phyloP scores from a whole-genome alignment of 257 asterid genomes.

The Capsicum chinense region DNA sequence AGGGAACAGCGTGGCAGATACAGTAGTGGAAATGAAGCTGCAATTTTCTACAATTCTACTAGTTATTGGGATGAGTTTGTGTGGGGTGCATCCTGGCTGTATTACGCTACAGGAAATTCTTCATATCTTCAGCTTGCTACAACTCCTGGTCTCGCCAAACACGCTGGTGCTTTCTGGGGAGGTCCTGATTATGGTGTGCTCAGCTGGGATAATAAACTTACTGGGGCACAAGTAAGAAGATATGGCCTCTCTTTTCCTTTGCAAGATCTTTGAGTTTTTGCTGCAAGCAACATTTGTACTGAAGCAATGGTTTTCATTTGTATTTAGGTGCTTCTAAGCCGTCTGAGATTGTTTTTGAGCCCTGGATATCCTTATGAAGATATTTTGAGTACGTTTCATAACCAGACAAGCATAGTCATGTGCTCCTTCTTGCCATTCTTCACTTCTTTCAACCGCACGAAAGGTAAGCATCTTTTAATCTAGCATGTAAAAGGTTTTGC shows the following conservation, averaged over 20 bases:
- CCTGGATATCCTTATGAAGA: slow-evolving; percentile 99
- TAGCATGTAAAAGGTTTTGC: not conserved
- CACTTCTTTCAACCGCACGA: slow-evolving; percentile 84
- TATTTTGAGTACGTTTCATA: slow-evolving; percentile 80
- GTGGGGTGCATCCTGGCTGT: slow-evolving; percentile 97
- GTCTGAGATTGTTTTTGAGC: slow-evolving; percentile 82
- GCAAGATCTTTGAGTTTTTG: not conserved
- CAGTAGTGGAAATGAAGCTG: slow-evolving; percentile 69
- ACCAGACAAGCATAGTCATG: slow-evolving; percentile 93
- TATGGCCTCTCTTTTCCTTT: not conserved
- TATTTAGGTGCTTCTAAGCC: slow-evolving; percentile 83
- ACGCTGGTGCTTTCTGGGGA: slow-evolving; percentile 97
- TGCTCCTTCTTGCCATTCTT: slow-evolving; percentile 88
- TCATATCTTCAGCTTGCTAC: slow-evolving; percentile 92
- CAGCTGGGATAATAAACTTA: slow-evolving; percentile 93
- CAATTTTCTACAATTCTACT: slow-evolving; percentile 77
- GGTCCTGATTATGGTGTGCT: slow-evolving; percentile 88
- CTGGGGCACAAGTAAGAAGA: slow-evolving; percentile 85
- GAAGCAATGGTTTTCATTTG: slow-evolving; percentile 28
- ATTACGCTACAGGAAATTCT: slow-evolving; percentile 89
- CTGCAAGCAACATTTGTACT: not conserved
- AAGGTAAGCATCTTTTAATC: slow-evolving; percentile 49
- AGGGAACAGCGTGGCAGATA: slow-evolving; percentile 91
- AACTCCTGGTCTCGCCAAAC: slow-evolving; percentile 67
- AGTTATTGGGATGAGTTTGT: slow-evolving; percentile 84